These are phyloP conservation scores for Lactarius evosmus DNA, from an alignment of 768 basidiomycete species.

Conservation along the genomic window DNA sequence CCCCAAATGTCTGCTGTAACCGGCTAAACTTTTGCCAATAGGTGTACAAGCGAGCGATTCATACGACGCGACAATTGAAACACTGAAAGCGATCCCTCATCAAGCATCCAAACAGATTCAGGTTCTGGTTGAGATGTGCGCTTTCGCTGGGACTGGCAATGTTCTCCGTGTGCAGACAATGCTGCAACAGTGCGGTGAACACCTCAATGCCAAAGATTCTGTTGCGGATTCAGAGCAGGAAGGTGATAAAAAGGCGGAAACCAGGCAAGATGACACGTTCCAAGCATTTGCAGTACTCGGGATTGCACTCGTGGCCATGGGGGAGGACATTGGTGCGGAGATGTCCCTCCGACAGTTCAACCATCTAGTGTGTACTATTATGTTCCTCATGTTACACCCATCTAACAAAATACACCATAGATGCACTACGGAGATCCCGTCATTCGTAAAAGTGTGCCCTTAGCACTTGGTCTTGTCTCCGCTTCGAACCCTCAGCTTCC, in stretches of 20 bases:
- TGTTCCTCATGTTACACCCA: conserved; percentile 27
- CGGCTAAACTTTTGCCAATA: conserved; percentile 33
- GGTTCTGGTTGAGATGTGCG: conserved; percentile 89
- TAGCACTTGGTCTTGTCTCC: conserved; percentile 92
- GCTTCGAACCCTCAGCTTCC: conserved; percentile 93
- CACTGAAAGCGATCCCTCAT: conserved; percentile 89
- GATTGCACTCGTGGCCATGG: conserved; percentile 94
- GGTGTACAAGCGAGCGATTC: conserved; percentile 75
- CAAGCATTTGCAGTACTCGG: conserved; percentile 92
- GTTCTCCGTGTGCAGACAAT: conserved; percentile 90
- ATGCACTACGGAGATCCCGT: conserved; percentile 98
- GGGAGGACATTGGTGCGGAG: conserved; percentile 95
- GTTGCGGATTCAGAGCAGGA: conserved; percentile 47
- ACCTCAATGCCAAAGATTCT: conserved; percentile 54
- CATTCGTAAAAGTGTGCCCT: conserved; percentile 89
- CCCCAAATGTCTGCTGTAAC: conserved; percentile 7
- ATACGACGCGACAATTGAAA: conserved; percentile 91
- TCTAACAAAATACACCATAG: conserved; percentile 40
- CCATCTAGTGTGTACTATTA: conserved; percentile 66
- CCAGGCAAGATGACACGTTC: conserved; percentile 68
- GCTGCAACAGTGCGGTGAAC: conserved; percentile 92
- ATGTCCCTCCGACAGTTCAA: conserved; percentile 98
- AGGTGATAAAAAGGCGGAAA: conserved; percentile 51
- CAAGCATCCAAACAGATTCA: conserved; percentile 88
- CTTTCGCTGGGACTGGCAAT: conserved; percentile 93